These are phyloP conservation scores for Clitoria ternatea DNA, from an alignment of 306 rosid species.

Conservation along the genomic window DNA sequence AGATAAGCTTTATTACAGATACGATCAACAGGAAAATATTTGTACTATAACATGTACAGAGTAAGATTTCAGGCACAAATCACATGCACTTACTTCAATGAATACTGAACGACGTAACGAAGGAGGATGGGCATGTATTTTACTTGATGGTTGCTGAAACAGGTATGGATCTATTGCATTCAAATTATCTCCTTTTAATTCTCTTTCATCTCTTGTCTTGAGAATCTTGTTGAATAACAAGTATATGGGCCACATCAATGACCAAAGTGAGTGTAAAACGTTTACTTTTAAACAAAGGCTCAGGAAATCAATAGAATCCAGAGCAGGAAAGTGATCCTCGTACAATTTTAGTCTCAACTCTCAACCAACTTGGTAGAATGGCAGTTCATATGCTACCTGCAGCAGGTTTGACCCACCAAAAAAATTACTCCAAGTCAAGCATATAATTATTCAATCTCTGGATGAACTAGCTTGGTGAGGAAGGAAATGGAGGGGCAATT, in stretches of 20 bases:
- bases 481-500: background rate
- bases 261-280: constrained; percentile 24
- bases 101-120: constrained; percentile 42
- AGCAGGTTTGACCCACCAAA: constrained; percentile 33
- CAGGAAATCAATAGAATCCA: constrained; percentile 9
- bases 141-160: constrained; percentile 34
- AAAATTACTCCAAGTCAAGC: constrained; percentile 12
- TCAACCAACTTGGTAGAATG: constrained; percentile 14
- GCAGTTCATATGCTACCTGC: constrained; percentile 41
- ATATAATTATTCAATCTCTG: constrained; percentile 6
- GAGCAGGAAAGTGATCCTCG: constrained; percentile 4
- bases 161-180: constrained; percentile 40
- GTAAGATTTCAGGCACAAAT: constrained; percentile 1
- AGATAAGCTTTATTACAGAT: background rate
- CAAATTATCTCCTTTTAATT: constrained; percentile 39
- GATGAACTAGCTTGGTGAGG: background rate
- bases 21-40: constrained; percentile 15
- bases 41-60: background rate
- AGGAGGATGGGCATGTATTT: constrained; percentile 32
- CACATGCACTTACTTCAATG: constrained; percentile 61
- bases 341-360: background rate
- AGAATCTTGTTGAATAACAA: constrained; percentile 66
- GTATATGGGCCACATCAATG: constrained; percentile 82
- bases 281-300: constrained; percentile 20
- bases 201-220: constrained; percentile 48